Conservation (phyloP, 495 filamentous ascomycete species). For the Trichocladium uniseriatum region DNA sequence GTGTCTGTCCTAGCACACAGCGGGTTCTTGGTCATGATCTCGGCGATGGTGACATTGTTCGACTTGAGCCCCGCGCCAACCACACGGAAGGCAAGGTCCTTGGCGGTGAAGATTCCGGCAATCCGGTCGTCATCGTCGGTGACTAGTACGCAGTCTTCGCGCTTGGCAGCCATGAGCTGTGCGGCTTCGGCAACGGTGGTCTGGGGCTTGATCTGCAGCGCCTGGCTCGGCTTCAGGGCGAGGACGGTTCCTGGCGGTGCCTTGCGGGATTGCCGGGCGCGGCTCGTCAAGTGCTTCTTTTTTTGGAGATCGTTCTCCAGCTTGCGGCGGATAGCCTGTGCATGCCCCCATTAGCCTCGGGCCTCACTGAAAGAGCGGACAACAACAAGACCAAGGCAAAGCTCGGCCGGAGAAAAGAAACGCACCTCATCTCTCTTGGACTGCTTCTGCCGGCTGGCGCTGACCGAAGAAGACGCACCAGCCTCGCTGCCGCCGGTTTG, state of each 20-base stretch:
- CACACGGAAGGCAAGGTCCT: constrained; percentile 95
- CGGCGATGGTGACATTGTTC: constrained; percentile 78
- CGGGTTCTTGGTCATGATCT: constrained; percentile 99
- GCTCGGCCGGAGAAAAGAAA: background rate
- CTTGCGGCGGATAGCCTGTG: constrained; percentile 88
- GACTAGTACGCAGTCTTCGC: constrained; percentile 97
- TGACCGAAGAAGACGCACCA: constrained; percentile 68
- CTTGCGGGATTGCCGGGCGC: constrained; percentile 77
- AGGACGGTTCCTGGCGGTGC: constrained; percentile 93
- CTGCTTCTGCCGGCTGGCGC: constrained; percentile 85
- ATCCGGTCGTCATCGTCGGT: constrained; percentile 98
- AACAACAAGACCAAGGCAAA: no score
- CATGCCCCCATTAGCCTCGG: background rate
- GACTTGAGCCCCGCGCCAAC: constrained; percentile 91
- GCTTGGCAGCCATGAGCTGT: constrained; percentile 97
- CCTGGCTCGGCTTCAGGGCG: constrained; percentile 86
- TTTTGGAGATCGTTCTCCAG: constrained; percentile 97
- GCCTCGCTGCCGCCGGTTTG: constrained; percentile 48
- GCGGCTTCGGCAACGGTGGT: constrained; percentile 94
- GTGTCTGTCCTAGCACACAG: constrained; percentile 95
- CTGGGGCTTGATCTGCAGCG: constrained; percentile 92
- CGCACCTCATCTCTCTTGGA: constrained; percentile 95
- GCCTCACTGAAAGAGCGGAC: background rate
- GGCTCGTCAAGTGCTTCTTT: constrained; percentile 71
- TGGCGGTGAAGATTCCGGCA: constrained; percentile 96